These are phyloP conservation scores for Angomonas desouzai DNA, from an alignment of 208 protist genomes.

Conservation along the genomic window DNA sequence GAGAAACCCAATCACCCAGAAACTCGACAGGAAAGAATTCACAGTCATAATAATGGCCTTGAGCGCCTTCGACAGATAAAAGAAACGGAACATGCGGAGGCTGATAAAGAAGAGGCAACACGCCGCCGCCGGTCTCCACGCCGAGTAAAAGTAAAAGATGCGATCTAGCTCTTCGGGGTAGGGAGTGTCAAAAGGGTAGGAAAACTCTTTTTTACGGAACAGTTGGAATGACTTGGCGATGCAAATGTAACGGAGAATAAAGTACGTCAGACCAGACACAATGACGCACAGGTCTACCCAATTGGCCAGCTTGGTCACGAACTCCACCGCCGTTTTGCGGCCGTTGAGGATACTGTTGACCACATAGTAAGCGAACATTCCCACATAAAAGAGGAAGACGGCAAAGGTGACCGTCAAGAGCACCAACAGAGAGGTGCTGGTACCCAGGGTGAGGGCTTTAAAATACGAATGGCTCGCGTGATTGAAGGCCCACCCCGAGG, in stretches of 20 bases:
- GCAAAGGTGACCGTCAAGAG: conserved; percentile 15
- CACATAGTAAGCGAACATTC: conserved; percentile 11
- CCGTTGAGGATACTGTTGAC: neutral
- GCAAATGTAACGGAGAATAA: conserved; percentile 26
- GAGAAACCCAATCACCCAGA: conserved; percentile 12
- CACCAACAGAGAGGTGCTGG: conserved; percentile 2
- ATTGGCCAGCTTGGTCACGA: neutral
- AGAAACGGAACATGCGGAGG: neutral
- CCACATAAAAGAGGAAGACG: conserved; percentile 17
- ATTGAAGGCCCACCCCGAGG: conserved; percentile 15
- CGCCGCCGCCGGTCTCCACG: neutral
- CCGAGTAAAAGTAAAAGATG: neutral
- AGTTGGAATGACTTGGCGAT: conserved; percentile 2
- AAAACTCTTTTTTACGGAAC: neutral
- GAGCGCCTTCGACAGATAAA: conserved; percentile 13
- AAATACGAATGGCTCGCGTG: conserved; percentile 11
- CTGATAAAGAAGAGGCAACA: conserved; percentile 1
- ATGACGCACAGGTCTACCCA: neutral
- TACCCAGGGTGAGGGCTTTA: conserved; percentile 16
- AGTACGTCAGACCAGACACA: conserved; percentile 22
- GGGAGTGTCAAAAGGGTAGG: conserved; percentile 5
- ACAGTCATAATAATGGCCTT: neutral
- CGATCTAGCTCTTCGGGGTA: neutral
- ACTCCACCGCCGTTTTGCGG: neutral
- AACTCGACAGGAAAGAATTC: neutral